Conservation (phyloP, 2,329 filamentous ascomycete genomes). For the Byssoonygena ceratinophila region DNA sequence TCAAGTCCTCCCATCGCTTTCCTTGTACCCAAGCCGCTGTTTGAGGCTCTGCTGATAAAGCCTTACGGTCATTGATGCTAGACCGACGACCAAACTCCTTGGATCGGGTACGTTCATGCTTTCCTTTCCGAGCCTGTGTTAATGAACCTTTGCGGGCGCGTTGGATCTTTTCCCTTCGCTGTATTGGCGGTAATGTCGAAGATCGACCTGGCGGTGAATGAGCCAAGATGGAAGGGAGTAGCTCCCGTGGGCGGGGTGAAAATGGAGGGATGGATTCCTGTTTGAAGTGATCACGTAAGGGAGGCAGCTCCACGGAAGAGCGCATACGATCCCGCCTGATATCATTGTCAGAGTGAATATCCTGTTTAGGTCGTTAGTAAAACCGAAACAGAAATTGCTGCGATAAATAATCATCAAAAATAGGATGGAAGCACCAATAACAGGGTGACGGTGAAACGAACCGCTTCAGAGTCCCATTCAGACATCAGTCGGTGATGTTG, state of each 20-base stretch:
- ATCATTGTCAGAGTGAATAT: constrained; percentile 62
- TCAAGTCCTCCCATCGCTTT: constrained; percentile 91
- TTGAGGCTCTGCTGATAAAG: constrained; percentile 73
- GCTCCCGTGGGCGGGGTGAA: constrained; percentile 54
- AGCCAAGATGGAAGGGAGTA: constrained; percentile 67
- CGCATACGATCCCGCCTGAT: constrained; percentile 53
- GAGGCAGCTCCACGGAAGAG: constrained; percentile 60
- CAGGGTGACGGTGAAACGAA: constrained; percentile 37
- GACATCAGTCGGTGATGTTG: constrained; percentile 65
- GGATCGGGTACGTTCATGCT: constrained; percentile 72
- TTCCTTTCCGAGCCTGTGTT: constrained; percentile 63
- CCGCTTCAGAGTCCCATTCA: constrained; percentile 68
- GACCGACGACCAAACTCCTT: constrained; percentile 63
- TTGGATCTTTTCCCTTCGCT: constrained; percentile 58
- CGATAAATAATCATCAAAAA: constrained; percentile 18
- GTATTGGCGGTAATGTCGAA: constrained; percentile 74
- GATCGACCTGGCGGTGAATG: constrained; percentile 78
- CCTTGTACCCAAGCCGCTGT: constrained; percentile 61
- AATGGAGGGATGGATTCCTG: constrained; percentile 62
- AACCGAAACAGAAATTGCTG: constrained; percentile 4
- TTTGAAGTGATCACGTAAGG: constrained; percentile 56
- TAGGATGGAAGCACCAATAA: constrained; percentile 17
- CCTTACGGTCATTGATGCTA: constrained; percentile 67
- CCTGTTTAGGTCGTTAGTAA: constrained; percentile 38
- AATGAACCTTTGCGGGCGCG: constrained; percentile 70